A percentile compares a stretch with the other conserved stretches of the same genome.
phyloP scores from a whole-genome alignment of 2,329 filamentous ascomycete genomes.

The Fusarium sulawesiense region DNA sequence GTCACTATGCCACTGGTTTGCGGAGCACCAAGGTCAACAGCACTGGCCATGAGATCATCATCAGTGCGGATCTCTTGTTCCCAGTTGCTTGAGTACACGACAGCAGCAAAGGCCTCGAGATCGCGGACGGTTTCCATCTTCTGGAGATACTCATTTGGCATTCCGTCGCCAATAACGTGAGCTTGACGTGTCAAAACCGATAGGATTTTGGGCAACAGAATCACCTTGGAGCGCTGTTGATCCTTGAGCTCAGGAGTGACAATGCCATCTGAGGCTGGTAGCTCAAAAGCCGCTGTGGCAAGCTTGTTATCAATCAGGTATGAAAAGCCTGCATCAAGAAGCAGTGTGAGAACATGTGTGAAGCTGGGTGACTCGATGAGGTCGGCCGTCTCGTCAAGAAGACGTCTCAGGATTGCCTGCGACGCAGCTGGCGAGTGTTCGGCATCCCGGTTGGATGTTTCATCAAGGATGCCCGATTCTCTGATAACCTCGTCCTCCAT shows the following conservation, averaged over 20 bases:
- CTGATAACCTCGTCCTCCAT: conserved; percentile 86
- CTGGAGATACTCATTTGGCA: conserved; percentile 76
- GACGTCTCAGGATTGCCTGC: conserved; percentile 75
- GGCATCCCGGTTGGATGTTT: conserved; percentile 52
- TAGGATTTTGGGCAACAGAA: conserved; percentile 85
- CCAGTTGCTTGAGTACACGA: conserved; percentile 90
- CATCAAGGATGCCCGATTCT: conserved; percentile 81
- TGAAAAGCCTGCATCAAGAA: conserved; percentile 90
- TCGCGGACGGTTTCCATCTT: conserved; percentile 82
- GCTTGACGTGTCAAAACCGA: conserved; percentile 92
- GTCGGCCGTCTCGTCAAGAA: conserved; percentile 96
- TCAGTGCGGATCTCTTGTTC: conserved; percentile 69
- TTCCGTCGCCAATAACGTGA: conserved; percentile 85
- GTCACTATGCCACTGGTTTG: conserved; percentile 21
- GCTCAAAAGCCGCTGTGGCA: conserved; percentile 80
- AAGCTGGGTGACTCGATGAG: conserved; percentile 95
- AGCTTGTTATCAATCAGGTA: conserved; percentile 86
- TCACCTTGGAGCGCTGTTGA: conserved; percentile 67
- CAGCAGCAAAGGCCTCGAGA: conserved; percentile 84
- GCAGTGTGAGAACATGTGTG: conserved; percentile 82
- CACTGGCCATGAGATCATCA: conserved; percentile 56
- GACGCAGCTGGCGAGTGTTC: conserved; percentile 57
- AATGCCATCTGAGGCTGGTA: conserved; percentile 47
- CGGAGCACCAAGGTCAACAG: conserved; percentile 49
- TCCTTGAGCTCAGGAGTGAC: conserved; percentile 65